A percentile compares a stretch with the other conserved stretches of the same genome.
These are phyloP conservation scores for Ambrosia hybrid DNA, from an alignment of 140 eudicot genomes.

Conservation along the genomic window DNA sequence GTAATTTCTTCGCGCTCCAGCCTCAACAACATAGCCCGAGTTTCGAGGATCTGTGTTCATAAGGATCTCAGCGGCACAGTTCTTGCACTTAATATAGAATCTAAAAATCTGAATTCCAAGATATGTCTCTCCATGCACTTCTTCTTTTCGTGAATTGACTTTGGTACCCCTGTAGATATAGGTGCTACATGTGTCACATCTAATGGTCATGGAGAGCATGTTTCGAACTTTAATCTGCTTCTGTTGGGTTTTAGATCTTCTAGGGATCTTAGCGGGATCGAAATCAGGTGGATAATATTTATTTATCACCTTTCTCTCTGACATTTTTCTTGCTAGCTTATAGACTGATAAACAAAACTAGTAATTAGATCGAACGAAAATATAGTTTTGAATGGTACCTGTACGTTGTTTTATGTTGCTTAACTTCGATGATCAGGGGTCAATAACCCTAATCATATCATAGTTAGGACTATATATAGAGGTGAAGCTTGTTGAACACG, in stretches of 20 bases:
- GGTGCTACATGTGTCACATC: slow-evolving; percentile 63
- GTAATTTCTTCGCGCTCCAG: too few species aligned
- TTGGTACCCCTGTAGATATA: slow-evolving; percentile 68
- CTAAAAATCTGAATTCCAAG: slow-evolving; percentile 69
- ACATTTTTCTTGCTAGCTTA: neutral
- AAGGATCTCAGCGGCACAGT: slow-evolving; percentile 54
- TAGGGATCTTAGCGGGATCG: slow-evolving; percentile 18
- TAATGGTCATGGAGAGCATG: slow-evolving; percentile 81
- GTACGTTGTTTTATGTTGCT: too few species aligned
- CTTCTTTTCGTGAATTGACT: slow-evolving; percentile 68
- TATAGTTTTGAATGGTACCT: too few species aligned
- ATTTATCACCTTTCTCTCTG: neutral
- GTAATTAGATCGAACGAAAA: too few species aligned
- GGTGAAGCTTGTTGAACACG: too few species aligned
- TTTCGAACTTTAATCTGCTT: slow-evolving; percentile 59
- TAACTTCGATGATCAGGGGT: too few species aligned
- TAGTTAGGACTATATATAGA: too few species aligned
- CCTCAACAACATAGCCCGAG: too few species aligned
- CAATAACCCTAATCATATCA: too few species aligned
- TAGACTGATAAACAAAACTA: too few species aligned
- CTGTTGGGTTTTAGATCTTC: slow-evolving; percentile 11
- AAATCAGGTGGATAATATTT: slow-evolving; percentile 16
- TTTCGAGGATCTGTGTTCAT: too few species aligned
- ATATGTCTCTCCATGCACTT: slow-evolving; percentile 58
- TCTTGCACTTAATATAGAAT: slow-evolving; percentile 70